A percentile compares a stretch with the other conserved stretches of the same genome.
phyloP scores from a whole-genome alignment of 768 basidiomycete genomes.

The Suillus lakei region DNA sequence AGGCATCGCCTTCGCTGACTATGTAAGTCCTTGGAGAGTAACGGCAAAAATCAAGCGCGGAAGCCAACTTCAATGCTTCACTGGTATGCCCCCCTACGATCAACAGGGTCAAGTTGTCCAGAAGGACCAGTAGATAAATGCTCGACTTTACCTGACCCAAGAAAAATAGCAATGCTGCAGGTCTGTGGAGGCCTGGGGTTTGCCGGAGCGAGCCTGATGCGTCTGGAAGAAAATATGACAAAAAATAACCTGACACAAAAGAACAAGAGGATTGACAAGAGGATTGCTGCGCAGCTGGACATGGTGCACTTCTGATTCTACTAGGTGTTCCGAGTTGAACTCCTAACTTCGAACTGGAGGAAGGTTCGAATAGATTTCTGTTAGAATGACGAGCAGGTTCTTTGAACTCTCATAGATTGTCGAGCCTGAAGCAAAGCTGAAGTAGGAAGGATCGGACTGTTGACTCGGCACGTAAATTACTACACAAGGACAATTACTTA shows the following conservation, averaged over 20 bases:
- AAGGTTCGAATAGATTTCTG: neutral
- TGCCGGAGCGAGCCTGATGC: neutral
- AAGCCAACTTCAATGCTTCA: slow-evolving; percentile 78
- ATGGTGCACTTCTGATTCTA: neutral
- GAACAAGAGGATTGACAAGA: neutral
- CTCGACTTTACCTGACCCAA: slow-evolving; percentile 80
- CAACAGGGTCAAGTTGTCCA: slow-evolving; percentile 16
- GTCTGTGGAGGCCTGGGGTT: slow-evolving; percentile 17
- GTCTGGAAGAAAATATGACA: neutral
- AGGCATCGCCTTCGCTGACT: slow-evolving; percentile 76
- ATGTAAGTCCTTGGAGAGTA: slow-evolving; percentile 84
- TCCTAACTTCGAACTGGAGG: neutral
- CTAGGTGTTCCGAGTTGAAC: neutral
- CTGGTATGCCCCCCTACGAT: slow-evolving; percentile 88
- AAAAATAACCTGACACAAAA: neutral
- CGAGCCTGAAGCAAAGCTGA: neutral
- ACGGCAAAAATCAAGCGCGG: slow-evolving; percentile 71
- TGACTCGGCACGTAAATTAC: neutral
- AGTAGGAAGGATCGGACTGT: neutral
- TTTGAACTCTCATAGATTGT: neutral
- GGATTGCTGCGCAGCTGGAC: neutral
- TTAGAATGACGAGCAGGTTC: neutral
- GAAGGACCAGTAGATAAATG: slow-evolving; percentile 8
- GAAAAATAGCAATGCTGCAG: slow-evolving; percentile 77
- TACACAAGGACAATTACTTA: neutral